Percentiles rank a stretch among this genome's conserved stretches.
phyloP scores from a whole-genome alignment of 176 grass and related monocot genomes.

The Ensete ventricosum region DNA sequence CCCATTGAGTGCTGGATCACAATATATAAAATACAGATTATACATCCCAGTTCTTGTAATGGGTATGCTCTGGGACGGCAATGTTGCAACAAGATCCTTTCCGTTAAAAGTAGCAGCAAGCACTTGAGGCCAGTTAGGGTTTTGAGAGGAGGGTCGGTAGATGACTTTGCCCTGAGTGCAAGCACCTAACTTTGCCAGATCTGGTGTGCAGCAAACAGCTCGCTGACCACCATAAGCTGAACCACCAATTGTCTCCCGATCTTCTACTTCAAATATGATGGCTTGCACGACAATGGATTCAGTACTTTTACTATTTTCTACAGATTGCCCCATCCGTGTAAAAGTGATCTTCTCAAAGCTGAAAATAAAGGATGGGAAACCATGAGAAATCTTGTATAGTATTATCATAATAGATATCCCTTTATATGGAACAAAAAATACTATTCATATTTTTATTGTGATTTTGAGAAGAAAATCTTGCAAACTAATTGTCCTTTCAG shows the following conservation, averaged over 20 bases:
- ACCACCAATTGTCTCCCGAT: constrained; percentile 84
- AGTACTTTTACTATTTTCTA: constrained; percentile 36
- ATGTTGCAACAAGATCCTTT: constrained; percentile 54
- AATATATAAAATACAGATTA: constrained; percentile 97
- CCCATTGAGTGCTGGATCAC: constrained; percentile 56
- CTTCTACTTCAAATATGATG: constrained; percentile 89
- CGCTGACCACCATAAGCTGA: constrained; percentile 95
- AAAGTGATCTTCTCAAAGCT: constrained; percentile 94
- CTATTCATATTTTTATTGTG: too few species aligned
- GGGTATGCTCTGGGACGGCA: constrained; percentile 56
- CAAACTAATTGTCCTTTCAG: too few species aligned
- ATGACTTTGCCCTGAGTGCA: constrained; percentile 77
- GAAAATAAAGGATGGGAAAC: constrained; percentile 1
- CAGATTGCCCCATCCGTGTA: constrained; percentile 48
- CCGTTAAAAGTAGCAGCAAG: constrained; percentile 70
- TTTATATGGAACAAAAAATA: neutral
- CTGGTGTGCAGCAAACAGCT: constrained; percentile 88
- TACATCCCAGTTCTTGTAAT: constrained; percentile 91
- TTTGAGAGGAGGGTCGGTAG: constrained; percentile 53
- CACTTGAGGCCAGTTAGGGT: constrained; percentile 75
- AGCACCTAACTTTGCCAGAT: constrained; percentile 86
- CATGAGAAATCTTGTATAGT: neutral
- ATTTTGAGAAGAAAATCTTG: too few species aligned
- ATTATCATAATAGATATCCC: too few species aligned
- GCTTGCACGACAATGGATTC: constrained; percentile 65